Percentiles rank a stretch among this genome's conserved stretches.
These are phyloP conservation scores for Leavenworthia alabamica DNA, from an alignment of 345 rosid genomes.

Conservation along the genomic window DNA sequence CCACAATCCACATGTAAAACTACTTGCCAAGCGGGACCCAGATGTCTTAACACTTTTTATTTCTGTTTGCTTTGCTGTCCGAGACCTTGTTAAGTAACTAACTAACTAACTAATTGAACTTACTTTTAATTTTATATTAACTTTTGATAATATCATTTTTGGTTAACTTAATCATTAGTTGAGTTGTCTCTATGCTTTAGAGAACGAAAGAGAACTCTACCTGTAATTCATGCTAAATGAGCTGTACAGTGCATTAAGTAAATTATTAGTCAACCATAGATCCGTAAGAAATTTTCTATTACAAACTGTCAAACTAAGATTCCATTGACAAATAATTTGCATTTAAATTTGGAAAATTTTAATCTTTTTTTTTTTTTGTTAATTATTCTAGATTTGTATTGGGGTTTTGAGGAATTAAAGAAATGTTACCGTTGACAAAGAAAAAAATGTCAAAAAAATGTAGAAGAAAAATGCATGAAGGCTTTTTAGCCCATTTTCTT, in stretches of 20 bases:
- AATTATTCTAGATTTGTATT: background rate
- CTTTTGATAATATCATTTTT: background rate
- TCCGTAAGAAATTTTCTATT: too few relatives aligned
- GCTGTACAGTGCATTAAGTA: too few relatives aligned
- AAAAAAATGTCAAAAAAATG: background rate
- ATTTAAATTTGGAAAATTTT: background rate
- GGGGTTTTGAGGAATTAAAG: background rate
- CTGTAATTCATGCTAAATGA: too few relatives aligned
- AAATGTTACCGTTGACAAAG: background rate
- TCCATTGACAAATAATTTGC: too few relatives aligned
- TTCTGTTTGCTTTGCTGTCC: conserved; percentile 15
- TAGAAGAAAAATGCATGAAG: background rate
- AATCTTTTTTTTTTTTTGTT: background rate
- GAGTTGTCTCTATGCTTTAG: conserved; percentile 13
- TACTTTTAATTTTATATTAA: background rate
- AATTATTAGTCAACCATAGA: too few relatives aligned
- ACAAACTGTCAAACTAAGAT: too few relatives aligned
- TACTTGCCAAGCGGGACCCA: conserved; percentile 3
- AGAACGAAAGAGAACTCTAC: conserved; percentile 3
- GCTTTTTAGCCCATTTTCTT: background rate
- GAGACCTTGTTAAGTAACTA: too few relatives aligned
- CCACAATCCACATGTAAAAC: conserved; percentile 2
- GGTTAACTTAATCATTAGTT: conserved; percentile 17
- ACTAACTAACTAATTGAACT: background rate
- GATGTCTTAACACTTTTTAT: background rate